These are phyloP conservation scores for Exsudoporus frostii DNA, from an alignment of 768 basidiomycete genomes.

Conservation along the genomic window DNA sequence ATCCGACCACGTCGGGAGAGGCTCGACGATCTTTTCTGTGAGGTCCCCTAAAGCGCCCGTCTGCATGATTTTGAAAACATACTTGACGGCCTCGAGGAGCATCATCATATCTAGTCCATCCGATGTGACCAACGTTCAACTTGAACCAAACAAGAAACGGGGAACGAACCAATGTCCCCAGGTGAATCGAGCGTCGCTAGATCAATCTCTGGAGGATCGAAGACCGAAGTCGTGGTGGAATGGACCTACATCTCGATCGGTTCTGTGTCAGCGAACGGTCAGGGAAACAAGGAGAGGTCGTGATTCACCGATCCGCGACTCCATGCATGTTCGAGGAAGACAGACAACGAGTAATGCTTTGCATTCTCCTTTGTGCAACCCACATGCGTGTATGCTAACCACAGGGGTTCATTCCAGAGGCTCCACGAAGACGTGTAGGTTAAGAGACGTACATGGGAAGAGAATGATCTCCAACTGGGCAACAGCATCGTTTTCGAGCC, in stretches of 20 bases:
- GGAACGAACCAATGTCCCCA: constrained; percentile 4
- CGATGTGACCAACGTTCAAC: neutral
- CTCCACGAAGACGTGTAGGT: neutral
- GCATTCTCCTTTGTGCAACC: constrained; percentile 11
- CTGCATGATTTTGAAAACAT: constrained; percentile 12
- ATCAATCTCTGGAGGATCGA: constrained; percentile 18
- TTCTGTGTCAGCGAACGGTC: neutral
- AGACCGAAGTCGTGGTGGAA: constrained; percentile 12
- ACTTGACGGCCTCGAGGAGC: constrained; percentile 15
- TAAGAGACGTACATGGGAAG: constrained; percentile 12
- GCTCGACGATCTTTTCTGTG: constrained; percentile 12
- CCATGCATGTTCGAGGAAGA: constrained; percentile 16
- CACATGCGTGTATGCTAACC: constrained; percentile 8
- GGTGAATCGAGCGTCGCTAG: constrained; percentile 9
- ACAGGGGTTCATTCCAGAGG: neutral
- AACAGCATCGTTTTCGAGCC: constrained; percentile 16
- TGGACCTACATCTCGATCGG: constrained; percentile 7
- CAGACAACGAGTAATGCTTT: constrained; percentile 6
- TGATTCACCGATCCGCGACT: constrained; percentile 12
- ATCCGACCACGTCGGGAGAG: constrained; percentile 13
- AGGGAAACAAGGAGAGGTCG: neutral
- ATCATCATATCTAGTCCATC: constrained; percentile 10
- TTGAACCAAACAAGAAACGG: neutral
- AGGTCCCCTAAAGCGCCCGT: constrained; percentile 13
- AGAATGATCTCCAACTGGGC: constrained; percentile 17